Conservation (phyloP, 345 rosid genomes). For the Diplotaxis tenuifolia region DNA sequence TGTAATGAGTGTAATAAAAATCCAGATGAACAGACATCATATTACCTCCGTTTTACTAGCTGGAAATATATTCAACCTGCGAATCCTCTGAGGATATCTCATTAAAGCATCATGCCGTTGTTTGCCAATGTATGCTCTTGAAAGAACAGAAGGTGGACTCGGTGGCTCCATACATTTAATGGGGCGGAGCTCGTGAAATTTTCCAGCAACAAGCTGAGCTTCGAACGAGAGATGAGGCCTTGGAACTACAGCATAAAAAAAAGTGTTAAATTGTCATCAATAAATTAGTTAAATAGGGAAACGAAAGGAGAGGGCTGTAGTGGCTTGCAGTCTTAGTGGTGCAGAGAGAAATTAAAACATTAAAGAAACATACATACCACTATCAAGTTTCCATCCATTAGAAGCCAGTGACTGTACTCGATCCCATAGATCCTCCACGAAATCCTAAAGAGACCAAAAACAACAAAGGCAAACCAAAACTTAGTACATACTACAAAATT, state of each 20-base stretch:
- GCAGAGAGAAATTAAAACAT: slow-evolving; percentile 1
- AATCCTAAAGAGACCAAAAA: slow-evolving; percentile 58
- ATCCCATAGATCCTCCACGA: slow-evolving; percentile 89
- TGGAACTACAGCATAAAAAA: slow-evolving; percentile 62
- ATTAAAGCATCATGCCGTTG: slow-evolving; percentile 80
- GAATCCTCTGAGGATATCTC: slow-evolving; percentile 85
- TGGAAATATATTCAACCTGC: slow-evolving; percentile 88
- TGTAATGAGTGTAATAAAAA: slow-evolving; percentile 1
- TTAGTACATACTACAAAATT: not conserved
- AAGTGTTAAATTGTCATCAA: not conserved
- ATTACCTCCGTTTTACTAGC: slow-evolving; percentile 77
- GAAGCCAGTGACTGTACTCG: slow-evolving; percentile 67
- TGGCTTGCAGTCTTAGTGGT: not conserved
- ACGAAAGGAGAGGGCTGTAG: slow-evolving; percentile 3
- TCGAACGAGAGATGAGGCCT: slow-evolving; percentile 96
- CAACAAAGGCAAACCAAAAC: slow-evolving; percentile 12
- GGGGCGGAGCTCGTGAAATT: slow-evolving; percentile 71
- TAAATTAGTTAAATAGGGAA: not conserved
- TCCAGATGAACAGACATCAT: slow-evolving; percentile 12
- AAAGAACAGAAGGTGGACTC: slow-evolving; percentile 49
- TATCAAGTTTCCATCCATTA: slow-evolving; percentile 91
- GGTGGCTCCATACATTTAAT: slow-evolving; percentile 80
- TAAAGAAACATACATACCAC: slow-evolving; percentile 51
- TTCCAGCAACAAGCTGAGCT: slow-evolving; percentile 98
- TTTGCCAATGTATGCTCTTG: slow-evolving; percentile 56